These are phyloP conservation scores for Echeveria elegans DNA, from an alignment of 164 flowering plant genomes.

Conservation along the genomic window DNA sequence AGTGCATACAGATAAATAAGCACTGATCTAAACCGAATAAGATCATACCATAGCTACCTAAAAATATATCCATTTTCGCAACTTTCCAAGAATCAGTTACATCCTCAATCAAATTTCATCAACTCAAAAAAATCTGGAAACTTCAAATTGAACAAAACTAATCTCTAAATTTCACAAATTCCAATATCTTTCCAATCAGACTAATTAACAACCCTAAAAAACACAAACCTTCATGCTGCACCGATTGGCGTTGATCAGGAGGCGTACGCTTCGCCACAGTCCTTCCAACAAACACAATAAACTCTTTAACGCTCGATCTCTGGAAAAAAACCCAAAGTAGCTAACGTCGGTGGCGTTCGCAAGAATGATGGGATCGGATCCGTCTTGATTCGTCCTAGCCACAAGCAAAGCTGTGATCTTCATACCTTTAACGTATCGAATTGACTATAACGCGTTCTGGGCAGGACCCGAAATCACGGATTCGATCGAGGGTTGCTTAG, in stretches of 20 bases:
- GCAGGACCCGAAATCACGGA: neutral
- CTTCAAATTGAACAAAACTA: neutral
- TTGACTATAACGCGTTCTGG: neutral
- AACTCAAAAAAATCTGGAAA: neutral
- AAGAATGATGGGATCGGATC: conserved; percentile 48
- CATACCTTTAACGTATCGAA: conserved; percentile 23
- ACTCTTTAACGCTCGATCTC: conserved; percentile 52
- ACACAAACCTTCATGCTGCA: conserved; percentile 59
- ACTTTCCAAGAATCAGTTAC: too few species aligned
- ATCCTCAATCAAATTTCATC: too few species aligned
- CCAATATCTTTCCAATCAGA: too few species aligned
- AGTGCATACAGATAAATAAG: too few species aligned
- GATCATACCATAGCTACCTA: too few species aligned
- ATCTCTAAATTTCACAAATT: too few species aligned
- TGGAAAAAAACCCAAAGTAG: conserved; percentile 62
- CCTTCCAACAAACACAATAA: conserved; percentile 55
- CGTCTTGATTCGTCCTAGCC: conserved; percentile 31
- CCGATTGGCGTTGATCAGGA: conserved; percentile 57
- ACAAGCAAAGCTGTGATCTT: conserved; percentile 69
- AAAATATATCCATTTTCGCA: too few species aligned
- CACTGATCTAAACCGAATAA: too few species aligned
- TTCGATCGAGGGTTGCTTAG: too few species aligned
- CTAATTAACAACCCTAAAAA: neutral
- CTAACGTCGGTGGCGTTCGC: conserved; percentile 52
- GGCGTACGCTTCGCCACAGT: conserved; percentile 64